Conservation (phyloP, 345 rosid species). For the Dimocarpus longan region DNA sequence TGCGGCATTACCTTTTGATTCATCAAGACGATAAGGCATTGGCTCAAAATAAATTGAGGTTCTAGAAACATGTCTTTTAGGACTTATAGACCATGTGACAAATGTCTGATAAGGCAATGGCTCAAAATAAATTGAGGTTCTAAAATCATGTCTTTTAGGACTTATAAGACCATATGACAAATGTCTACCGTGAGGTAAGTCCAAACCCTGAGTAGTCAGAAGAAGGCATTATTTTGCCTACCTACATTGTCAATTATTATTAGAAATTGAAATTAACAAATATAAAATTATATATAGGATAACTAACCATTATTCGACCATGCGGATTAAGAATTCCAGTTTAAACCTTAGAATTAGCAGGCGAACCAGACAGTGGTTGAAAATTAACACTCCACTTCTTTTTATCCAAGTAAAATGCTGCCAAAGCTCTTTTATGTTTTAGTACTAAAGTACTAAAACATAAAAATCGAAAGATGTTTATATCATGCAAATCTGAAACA, state of each 20-base stretch:
- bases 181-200: conserved; percentile 93
- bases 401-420: conserved; percentile 72
- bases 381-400: conserved; percentile 90
- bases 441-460: background rate
- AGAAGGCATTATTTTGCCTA: conserved; percentile 13
- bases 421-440: conserved; percentile 76
- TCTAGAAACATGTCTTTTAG: conserved; percentile 87
- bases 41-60: conserved; percentile 94
- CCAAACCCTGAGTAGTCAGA: conserved; percentile 61
- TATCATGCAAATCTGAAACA: background rate
- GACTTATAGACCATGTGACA: conserved; percentile 97
- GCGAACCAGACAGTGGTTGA: conserved; percentile 94
- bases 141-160: conserved; percentile 85
- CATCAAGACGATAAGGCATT: conserved; percentile 93
- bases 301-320: conserved; percentile 80
- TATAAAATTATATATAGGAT: background rate
- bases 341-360: conserved; percentile 95
- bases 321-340: conserved; percentile 88
- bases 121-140: conserved; percentile 91
- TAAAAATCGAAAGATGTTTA: background rate
- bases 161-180: conserved; percentile 96
- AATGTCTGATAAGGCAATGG: conserved; percentile 95
- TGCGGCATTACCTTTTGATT: conserved; percentile 64
- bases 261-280: background rate
- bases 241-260: conserved; percentile 10